phyloP scores from a whole-genome alignment of 768 basidiomycete species.

The Pilatotrama ljubarskyi region DNA sequence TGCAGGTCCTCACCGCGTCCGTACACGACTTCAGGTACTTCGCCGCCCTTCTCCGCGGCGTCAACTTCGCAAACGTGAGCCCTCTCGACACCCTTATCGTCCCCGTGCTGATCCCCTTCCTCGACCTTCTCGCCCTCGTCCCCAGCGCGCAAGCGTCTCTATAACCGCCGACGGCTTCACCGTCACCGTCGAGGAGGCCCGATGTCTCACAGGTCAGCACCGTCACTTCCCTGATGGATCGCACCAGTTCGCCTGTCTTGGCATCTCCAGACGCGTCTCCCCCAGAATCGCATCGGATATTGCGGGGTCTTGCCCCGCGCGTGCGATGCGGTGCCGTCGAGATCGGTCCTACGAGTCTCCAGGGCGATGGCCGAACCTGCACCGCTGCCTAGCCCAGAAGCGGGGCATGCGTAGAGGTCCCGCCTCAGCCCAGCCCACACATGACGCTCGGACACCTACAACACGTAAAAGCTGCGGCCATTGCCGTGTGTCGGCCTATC shows the following conservation, averaged over 20 bases:
- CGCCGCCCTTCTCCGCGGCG: slow-evolving; percentile 73
- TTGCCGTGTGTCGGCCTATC: neutral
- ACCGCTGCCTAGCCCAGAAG: neutral
- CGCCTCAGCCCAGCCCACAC: neutral
- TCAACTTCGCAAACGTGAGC: slow-evolving; percentile 78
- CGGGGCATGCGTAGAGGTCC: neutral
- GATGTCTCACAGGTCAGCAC: slow-evolving; percentile 70
- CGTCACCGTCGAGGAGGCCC: slow-evolving; percentile 83
- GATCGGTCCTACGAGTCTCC: neutral
- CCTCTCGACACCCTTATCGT: neutral
- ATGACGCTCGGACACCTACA: neutral
- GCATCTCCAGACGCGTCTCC: neutral
- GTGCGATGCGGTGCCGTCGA: neutral
- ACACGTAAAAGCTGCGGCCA: neutral
- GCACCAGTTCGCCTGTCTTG: slow-evolving; percentile 1
- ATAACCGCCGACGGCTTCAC: slow-evolving; percentile 70
- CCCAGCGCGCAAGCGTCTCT: slow-evolving; percentile 71
- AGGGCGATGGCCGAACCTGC: slow-evolving; percentile 1
- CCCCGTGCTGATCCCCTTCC: neutral
- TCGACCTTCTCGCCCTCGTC: neutral
- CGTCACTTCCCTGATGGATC: slow-evolving; percentile 4
- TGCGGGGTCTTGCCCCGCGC: neutral
- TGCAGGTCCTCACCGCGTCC: slow-evolving; percentile 64
- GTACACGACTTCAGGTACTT: slow-evolving; percentile 84
- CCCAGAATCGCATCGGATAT: neutral